Conservation (phyloP, 2,329 filamentous ascomycete genomes). For the Beauveria australis region DNA sequence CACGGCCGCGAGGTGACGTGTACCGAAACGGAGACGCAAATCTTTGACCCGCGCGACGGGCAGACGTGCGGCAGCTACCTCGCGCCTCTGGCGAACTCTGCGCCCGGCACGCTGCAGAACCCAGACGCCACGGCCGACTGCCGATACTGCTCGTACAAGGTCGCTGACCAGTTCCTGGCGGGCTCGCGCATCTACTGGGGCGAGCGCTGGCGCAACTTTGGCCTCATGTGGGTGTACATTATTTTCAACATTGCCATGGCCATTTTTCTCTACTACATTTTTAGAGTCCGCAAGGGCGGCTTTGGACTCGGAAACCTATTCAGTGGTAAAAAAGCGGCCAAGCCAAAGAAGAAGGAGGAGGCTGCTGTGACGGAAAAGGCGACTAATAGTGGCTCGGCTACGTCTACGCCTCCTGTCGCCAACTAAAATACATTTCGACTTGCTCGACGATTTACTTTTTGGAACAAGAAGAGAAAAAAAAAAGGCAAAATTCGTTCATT, state of each 20-base stretch:
- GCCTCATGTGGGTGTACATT: conserved; percentile 60
- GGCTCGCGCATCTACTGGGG: conserved; percentile 38
- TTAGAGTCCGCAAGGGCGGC: conserved; percentile 38
- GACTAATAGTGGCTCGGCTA: background rate
- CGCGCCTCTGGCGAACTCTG: conserved; percentile 39
- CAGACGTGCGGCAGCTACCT: conserved; percentile 60
- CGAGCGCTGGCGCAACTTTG: conserved; percentile 62
- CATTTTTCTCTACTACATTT: conserved; percentile 53
- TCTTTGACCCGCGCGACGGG: conserved; percentile 55
- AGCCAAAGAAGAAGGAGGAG: background rate
- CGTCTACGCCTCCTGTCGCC: background rate
- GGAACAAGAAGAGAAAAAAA: background rate
- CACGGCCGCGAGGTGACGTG: conserved; percentile 46
- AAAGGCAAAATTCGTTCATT: background rate
- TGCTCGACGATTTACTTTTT: background rate
- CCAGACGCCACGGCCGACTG: conserved; percentile 47
- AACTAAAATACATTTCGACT: background rate
- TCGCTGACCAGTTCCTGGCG: conserved; percentile 53
- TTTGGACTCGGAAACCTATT: conserved; percentile 6
- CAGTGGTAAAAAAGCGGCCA: conserved; percentile 2
- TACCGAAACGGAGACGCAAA: conserved; percentile 46
- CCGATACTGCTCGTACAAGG: conserved; percentile 56
- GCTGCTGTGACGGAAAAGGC: background rate
- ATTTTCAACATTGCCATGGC: conserved; percentile 54
- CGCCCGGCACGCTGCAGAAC: conserved; percentile 55